phyloP scores from a whole-genome alignment of 139 green algal genomes.

The Tetraselmis striata region DNA sequence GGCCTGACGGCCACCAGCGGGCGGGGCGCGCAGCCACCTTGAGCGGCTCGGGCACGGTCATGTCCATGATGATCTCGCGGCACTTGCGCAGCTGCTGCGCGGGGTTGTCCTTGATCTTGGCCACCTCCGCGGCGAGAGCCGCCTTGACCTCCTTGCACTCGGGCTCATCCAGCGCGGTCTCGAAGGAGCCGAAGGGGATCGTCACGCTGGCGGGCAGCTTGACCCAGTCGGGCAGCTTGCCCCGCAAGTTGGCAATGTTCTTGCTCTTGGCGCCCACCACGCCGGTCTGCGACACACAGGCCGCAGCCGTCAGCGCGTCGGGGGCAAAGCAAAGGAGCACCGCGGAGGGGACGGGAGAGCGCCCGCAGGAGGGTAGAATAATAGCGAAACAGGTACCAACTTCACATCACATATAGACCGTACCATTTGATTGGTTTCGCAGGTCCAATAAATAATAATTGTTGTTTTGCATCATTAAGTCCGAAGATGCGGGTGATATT shows the following conservation, averaged over 20 bases:
- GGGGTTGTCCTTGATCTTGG: slow-evolving; percentile 29
- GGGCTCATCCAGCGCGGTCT: slow-evolving; percentile 61
- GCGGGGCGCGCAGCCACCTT: slow-evolving; percentile 38
- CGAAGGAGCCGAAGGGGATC: slow-evolving; percentile 91
- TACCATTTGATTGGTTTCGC: too few relatives aligned
- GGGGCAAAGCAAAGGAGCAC: too few relatives aligned
- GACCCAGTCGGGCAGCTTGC: slow-evolving; percentile 81
- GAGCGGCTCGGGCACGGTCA: slow-evolving; percentile 37
- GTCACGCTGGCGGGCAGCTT: slow-evolving; percentile 80
- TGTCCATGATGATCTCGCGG: slow-evolving; percentile 35
- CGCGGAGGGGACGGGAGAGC: too few relatives aligned
- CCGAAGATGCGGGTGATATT: too few relatives aligned
- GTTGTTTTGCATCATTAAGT: too few relatives aligned
- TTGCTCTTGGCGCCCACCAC: slow-evolving; percentile 94
- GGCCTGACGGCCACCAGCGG: too few relatives aligned
- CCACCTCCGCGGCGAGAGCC: slow-evolving; percentile 40
- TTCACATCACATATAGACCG: too few relatives aligned
- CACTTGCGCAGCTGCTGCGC: slow-evolving; percentile 36
- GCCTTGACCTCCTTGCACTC: slow-evolving; percentile 56
- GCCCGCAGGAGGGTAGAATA: too few relatives aligned
- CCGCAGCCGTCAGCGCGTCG: too few relatives aligned
- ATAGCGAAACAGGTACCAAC: too few relatives aligned
- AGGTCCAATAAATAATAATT: too few relatives aligned
- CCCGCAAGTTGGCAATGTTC: slow-evolving; percentile 83
- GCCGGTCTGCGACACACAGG: slow-evolving; percentile 38